Percentiles rank a stretch among this genome's conserved stretches.
These are phyloP conservation scores for Neofusicoccum sp. DNA, from an alignment of 2,329 filamentous ascomycete genomes.

Conservation along the genomic window DNA sequence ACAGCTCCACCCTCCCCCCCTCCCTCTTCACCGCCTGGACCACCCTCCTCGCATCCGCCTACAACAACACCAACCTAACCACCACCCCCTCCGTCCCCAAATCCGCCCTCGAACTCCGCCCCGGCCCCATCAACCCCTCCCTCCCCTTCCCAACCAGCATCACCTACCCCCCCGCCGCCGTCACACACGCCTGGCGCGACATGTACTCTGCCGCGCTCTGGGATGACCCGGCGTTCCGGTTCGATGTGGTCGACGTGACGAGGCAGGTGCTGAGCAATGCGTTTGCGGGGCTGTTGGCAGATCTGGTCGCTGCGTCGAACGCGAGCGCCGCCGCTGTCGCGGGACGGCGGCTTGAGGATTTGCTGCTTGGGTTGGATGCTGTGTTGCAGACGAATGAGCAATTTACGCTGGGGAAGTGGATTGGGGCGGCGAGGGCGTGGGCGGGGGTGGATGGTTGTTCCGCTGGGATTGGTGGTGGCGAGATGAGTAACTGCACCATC, in stretches of 20 bases:
- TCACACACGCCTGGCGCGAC: slow-evolving; percentile 45
- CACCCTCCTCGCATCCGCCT: slow-evolving; percentile 47
- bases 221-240: slow-evolving; percentile 45
- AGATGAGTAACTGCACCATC: not conserved
- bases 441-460: slow-evolving; percentile 20
- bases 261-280: slow-evolving; percentile 53
- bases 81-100: slow-evolving; percentile 44
- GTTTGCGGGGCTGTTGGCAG: slow-evolving; percentile 45
- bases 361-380: slow-evolving; percentile 43
- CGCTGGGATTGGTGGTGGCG: not conserved
- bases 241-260: slow-evolving; percentile 55
- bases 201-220: slow-evolving; percentile 47
- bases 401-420: slow-evolving; percentile 49
- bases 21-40: slow-evolving; percentile 52
- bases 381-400: slow-evolving; percentile 47
- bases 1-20: slow-evolving; percentile 19
- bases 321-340: slow-evolving; percentile 28
- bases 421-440: slow-evolving; percentile 42
- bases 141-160: slow-evolving; percentile 48
- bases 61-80: slow-evolving; percentile 53
- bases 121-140: slow-evolving; percentile 42
- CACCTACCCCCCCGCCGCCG: slow-evolving; percentile 43
- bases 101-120: slow-evolving; percentile 51
- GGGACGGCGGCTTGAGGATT: not conserved
- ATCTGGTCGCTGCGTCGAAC: slow-evolving; percentile 40